Evolutionary conservation across 1,139 yeast species (phyloP).

Genomic region (Pichiaceae sp.): DNA sequence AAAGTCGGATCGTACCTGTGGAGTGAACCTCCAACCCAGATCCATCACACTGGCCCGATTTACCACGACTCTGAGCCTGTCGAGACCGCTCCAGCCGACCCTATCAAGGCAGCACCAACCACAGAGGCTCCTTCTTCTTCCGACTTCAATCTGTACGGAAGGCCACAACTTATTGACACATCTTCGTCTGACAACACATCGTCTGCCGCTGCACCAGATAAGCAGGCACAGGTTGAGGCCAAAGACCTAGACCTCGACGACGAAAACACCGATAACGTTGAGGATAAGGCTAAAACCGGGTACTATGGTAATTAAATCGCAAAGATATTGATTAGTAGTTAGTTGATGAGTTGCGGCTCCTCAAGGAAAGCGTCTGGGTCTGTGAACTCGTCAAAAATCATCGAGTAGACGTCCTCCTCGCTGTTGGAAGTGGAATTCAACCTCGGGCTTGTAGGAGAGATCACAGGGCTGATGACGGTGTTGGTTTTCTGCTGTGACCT

Average conservation of each 20-base stretch:
- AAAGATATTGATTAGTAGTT: no score
- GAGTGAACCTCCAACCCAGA: slow-evolving; percentile 3
- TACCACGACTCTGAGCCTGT: not conserved
- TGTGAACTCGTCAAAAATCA: slow-evolving; percentile 29
- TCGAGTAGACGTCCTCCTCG: slow-evolving; percentile 26
- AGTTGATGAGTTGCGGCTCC: no score
- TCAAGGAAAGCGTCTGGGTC: slow-evolving; percentile 23
- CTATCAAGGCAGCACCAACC: no score
- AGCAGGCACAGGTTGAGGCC: no score
- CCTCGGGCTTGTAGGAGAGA: not conserved
- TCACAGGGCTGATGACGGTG: slow-evolving; percentile 1
- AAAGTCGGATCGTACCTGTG: slow-evolving; percentile 10
- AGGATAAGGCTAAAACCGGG: no score
- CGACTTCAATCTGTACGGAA: not conserved
- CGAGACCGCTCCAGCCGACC: not conserved
- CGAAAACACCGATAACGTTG: no score
- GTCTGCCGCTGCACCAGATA: no score
- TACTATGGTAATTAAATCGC: no score
- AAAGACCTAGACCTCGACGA: no score
- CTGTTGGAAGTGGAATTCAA: slow-evolving; percentile 15
- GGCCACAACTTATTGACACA: not conserved
- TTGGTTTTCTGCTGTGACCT: slow-evolving; percentile 3
- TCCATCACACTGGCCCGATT: not conserved
- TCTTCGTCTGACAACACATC: not conserved
- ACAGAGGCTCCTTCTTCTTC: not conserved